A percentile compares a stretch with the other conserved stretches of the same genome.
phyloP scores from a whole-genome alignment of 106 monocot genomes.

The Apostasia shenzhenica region DNA sequence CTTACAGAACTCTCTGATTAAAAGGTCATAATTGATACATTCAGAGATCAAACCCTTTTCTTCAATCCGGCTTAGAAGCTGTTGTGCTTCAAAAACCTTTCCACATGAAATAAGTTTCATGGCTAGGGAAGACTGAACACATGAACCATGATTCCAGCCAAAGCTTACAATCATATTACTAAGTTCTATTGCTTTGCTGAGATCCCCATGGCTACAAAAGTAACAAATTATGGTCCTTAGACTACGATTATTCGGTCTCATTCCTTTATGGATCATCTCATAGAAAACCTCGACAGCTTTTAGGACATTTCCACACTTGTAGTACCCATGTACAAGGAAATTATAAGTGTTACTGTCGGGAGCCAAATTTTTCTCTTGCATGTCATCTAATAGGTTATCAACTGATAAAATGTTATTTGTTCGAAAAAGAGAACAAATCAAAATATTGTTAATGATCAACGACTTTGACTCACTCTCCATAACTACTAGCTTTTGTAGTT shows the following conservation, averaged over 20 bases:
- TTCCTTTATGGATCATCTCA: constrained; percentile 35
- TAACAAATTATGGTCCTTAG: constrained; percentile 47
- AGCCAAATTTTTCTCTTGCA: constrained; percentile 30
- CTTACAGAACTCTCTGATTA: constrained; percentile 54
- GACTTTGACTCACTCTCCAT: constrained; percentile 5
- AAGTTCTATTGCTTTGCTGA: constrained; percentile 55
- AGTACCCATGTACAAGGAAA: constrained; percentile 71
- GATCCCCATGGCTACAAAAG: constrained; percentile 29
- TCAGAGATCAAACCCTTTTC: constrained; percentile 17
- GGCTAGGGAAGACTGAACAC: constrained; percentile 35
- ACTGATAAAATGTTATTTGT: constrained; percentile 32
- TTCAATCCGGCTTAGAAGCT: constrained; percentile 27
- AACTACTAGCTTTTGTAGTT: constrained; percentile 32
- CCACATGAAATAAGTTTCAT: constrained; percentile 31
- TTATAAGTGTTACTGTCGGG: constrained; percentile 57
- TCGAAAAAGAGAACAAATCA: constrained; percentile 75
- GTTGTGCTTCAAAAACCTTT: constrained; percentile 43
- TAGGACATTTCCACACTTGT: constrained; percentile 41
- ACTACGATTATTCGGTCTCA: constrained; percentile 63
- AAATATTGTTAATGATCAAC: constrained; percentile 45
- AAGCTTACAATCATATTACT: constrained; percentile 39
- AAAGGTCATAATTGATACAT: constrained; percentile 29
- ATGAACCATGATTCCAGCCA: constrained; percentile 47
- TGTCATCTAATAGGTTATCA: constrained; percentile 50
- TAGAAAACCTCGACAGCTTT: constrained; percentile 40